A percentile compares a stretch with the other conserved stretches of the same genome.
These are phyloP conservation scores for Zarea fungicola DNA, from an alignment of 2,329 filamentous ascomycete species.

Conservation along the genomic window DNA sequence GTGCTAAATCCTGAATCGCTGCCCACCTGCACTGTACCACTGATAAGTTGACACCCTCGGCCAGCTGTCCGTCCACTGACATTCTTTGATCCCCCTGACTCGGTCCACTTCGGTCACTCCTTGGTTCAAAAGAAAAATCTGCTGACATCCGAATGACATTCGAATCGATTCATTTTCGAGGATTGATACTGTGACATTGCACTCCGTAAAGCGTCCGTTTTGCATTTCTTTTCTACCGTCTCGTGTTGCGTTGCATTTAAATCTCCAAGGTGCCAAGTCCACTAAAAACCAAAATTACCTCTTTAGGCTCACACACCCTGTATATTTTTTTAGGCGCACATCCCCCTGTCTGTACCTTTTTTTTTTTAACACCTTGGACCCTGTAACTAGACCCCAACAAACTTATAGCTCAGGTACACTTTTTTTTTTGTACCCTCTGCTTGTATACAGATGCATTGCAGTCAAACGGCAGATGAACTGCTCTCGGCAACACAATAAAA, in stretches of 20 bases:
- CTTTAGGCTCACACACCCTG: neutral
- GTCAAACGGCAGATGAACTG: neutral
- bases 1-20: too few species aligned
- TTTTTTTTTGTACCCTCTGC: neutral
- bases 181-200: too few species aligned
- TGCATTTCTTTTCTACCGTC: neutral
- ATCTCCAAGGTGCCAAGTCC: too few species aligned
- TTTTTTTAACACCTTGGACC: constrained; percentile 11
- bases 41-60: too few species aligned
- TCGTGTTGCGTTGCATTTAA: neutral
- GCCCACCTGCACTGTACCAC: too few species aligned
- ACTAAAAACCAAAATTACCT: neutral
- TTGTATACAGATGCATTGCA: neutral
- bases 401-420: constrained; percentile 10
- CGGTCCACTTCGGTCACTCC: constrained; percentile 11
- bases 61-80: too few species aligned
- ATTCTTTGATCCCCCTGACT: neutral
- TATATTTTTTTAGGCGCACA: neutral
- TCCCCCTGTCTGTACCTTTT: constrained; percentile 2
- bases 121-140: neutral
- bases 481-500: neutral
- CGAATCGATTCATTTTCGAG: neutral
- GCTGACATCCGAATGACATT: neutral
- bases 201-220: too few species aligned
- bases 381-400: constrained; percentile 14